Evolutionary conservation across 2,329 filamentous ascomycete species (phyloP), one percentile per base, ranked within the genome.

Genomic region (Nemania diffusa): DNA sequence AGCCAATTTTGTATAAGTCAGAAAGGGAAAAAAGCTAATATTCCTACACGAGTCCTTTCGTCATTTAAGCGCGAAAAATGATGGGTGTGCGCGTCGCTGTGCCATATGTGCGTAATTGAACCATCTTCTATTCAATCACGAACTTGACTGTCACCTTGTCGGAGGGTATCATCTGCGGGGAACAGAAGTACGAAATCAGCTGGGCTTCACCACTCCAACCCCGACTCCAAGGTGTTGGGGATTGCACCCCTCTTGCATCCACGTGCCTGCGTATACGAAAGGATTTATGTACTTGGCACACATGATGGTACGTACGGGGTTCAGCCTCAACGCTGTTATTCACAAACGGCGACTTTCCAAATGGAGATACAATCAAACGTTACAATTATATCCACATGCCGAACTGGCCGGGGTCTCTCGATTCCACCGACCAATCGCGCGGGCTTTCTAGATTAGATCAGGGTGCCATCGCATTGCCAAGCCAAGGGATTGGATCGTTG

Each of bases 311-410:
- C 20, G 20, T 8, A 29, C 44, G 17, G 22, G n/a, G 13, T 61
- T 64, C 40, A 67, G 53, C 48, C 50, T 64, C 37, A 51, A 37
- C 7, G 22, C 17, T 24, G 40, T 44, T 42, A 20, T 52, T 57
- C 50, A 22, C 44, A 22, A 59, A 29, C 5, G 52, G 17, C 55
- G 20, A 61, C 48, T 62, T 60, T 61, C 63, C 59, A 48, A 58
- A 63, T 63, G 44, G 9, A 67, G 59, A 22, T 48, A 53, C 55
- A 58, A 69, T 69, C 64, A 56, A 68, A 69, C 68, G 68, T 69
- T 69, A 69, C 68, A 68, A 50, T 68, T 48, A 26, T 65, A 55
- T 32, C 52, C 44, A 40, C 51, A 58, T 24, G 17, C 52, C 37
- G 34, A 27, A 34, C 34, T 11, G 26, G 64, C 46, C 59, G 42